Evolutionary conservation across 805 yeast genomes (phyloP).

Genomic region (Hanseniaspora nectarophila): DNA sequence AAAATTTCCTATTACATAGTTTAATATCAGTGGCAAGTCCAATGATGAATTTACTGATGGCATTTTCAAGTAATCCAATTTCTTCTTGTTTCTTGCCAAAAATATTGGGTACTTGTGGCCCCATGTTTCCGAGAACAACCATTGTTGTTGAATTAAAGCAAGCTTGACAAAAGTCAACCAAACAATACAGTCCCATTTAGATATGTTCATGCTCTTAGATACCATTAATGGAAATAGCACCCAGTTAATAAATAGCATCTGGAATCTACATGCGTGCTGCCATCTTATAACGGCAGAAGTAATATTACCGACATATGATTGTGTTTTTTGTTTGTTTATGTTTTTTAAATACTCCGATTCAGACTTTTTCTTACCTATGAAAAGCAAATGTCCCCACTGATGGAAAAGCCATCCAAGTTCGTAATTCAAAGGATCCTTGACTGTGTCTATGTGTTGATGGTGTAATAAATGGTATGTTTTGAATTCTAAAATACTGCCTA

Average conservation of each 20-base stretch:
- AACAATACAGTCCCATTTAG: constrained; percentile 68
- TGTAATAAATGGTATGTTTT: constrained; percentile 60
- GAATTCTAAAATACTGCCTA: constrained; percentile 23
- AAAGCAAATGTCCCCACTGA: constrained; percentile 79
- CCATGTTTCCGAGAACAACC: constrained; percentile 65
- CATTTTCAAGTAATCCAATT: neutral
- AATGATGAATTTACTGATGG: constrained; percentile 35
- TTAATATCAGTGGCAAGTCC: constrained; percentile 56
- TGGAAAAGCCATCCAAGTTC: constrained; percentile 71
- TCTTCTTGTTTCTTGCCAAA: neutral
- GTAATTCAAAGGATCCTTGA: constrained; percentile 75
- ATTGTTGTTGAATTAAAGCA: constrained; percentile 64
- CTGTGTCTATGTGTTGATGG: constrained; percentile 80
- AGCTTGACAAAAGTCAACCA: constrained; percentile 53
- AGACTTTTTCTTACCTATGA: constrained; percentile 51
- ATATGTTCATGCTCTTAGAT: constrained; percentile 62
- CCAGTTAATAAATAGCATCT: constrained; percentile 39
- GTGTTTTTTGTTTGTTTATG: constrained; percentile 4
- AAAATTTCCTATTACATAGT: constrained; percentile 45
- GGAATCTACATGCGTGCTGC: constrained; percentile 63
- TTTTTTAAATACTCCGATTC: constrained; percentile 23
- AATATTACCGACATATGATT: neutral
- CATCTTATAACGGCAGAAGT: constrained; percentile 31
- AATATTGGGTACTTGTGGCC: constrained; percentile 44
- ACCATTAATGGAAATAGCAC: constrained; percentile 54